Conservation (phyloP, 140 eudicot species). For the Anethum foeniculum region DNA sequence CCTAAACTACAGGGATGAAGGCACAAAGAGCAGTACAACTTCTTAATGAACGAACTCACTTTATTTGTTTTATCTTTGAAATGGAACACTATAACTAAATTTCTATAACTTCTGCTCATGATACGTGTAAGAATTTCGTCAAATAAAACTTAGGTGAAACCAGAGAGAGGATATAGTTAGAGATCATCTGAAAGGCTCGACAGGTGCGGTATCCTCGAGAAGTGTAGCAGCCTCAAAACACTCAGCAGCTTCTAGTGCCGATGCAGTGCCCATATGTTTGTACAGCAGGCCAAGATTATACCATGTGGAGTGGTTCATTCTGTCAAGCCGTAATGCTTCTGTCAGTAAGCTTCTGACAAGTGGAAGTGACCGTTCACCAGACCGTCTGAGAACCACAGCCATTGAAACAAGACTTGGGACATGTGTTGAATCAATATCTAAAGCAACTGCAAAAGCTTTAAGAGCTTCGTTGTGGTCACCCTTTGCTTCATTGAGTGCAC, state of each 20-base stretch:
- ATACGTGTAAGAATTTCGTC: background rate
- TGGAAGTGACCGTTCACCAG: slow-evolving; percentile 34
- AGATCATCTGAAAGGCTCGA: slow-evolving; percentile 73
- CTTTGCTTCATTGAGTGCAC: slow-evolving; percentile 67
- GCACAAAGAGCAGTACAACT: background rate
- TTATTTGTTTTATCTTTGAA: too few species aligned
- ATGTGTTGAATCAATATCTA: slow-evolving; percentile 57
- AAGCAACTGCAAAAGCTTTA: slow-evolving; percentile 39
- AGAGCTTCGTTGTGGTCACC: slow-evolving; percentile 68
- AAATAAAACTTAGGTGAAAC: background rate
- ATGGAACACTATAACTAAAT: too few species aligned
- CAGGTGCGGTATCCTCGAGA: slow-evolving; percentile 69
- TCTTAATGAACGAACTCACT: background rate
- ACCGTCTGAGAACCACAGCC: slow-evolving; percentile 50
- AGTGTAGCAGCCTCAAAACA: slow-evolving; percentile 75
- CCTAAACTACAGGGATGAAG: background rate
- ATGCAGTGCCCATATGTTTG: slow-evolving; percentile 44
- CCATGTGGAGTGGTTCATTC: slow-evolving; percentile 67
- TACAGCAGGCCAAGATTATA: slow-evolving; percentile 63
- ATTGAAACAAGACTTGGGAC: slow-evolving; percentile 71
- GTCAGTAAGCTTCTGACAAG: slow-evolving; percentile 54
- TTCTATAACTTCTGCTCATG: background rate
- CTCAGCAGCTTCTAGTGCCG: slow-evolving; percentile 58
- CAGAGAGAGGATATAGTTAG: background rate
- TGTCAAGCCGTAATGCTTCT: slow-evolving; percentile 63